These are phyloP conservation scores for Aplosporella prunicola DNA, from an alignment of 2,329 filamentous ascomycete genomes.

Conservation along the genomic window DNA sequence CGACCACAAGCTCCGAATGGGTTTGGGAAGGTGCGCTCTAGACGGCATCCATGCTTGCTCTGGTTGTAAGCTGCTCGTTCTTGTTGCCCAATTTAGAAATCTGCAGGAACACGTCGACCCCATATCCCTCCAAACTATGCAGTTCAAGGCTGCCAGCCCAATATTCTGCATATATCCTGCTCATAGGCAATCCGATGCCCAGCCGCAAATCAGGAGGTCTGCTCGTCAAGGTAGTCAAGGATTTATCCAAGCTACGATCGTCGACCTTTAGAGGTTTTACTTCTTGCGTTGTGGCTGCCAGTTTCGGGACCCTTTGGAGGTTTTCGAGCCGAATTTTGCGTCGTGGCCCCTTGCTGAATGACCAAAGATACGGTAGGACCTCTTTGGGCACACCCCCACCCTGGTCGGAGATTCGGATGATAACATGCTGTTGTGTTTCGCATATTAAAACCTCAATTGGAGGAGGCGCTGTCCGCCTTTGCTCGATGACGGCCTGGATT, in stretches of 20 bases:
- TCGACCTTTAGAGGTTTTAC: constrained; percentile 40
- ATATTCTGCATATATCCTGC: constrained; percentile 91
- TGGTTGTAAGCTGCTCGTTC: constrained; percentile 76
- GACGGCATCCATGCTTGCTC: constrained; percentile 44
- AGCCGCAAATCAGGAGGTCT: constrained; percentile 78
- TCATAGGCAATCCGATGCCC: constrained; percentile 89
- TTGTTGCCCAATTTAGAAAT: constrained; percentile 96
- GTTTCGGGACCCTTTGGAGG: constrained; percentile 73
- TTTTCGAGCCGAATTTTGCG: constrained; percentile 72
- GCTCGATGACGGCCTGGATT: constrained; percentile 82
- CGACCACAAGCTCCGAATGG: no score
- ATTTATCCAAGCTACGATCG: constrained; percentile 40
- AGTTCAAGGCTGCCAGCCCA: constrained; percentile 90
- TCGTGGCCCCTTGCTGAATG: constrained; percentile 86
- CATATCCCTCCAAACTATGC: constrained; percentile 90
- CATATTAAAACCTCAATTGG: constrained; percentile 93
- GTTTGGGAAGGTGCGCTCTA: constrained; percentile 18
- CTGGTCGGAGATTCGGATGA: constrained; percentile 90
- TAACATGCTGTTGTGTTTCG: constrained; percentile 88
- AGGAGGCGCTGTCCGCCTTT: constrained; percentile 53
- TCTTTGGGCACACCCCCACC: constrained; percentile 84
- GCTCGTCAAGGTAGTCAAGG: constrained; percentile 68
- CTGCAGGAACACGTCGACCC: constrained; percentile 89
- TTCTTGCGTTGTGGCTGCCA: constrained; percentile 91
- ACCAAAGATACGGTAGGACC: constrained; percentile 85